A percentile compares a stretch with the other conserved stretches of the same genome.
These are phyloP conservation scores for Neofusicoccum parvum DNA, from an alignment of 2,329 filamentous ascomycete genomes.

Conservation along the genomic window DNA sequence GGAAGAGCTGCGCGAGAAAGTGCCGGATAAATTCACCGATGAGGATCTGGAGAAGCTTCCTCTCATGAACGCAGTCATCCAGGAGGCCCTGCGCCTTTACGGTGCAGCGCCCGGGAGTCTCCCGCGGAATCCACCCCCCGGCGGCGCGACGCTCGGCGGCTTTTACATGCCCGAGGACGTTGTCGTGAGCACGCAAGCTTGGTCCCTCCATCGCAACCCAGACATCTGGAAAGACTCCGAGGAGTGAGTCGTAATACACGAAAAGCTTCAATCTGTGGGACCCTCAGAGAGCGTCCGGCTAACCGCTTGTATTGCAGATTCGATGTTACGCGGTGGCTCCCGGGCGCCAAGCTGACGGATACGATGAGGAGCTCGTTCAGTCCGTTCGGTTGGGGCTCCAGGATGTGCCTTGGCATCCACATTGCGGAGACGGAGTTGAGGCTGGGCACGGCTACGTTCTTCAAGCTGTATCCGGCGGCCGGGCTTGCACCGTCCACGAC, in stretches of 20 bases:
- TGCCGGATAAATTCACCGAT: constrained; percentile 20
- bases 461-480: constrained; percentile 46
- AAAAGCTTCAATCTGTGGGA: too few relatives aligned
- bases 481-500: constrained; percentile 31
- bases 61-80: constrained; percentile 39
- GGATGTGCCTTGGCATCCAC: constrained; percentile 70
- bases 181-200: constrained; percentile 42
- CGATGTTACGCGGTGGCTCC: constrained; percentile 36
- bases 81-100: constrained; percentile 43
- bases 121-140: constrained; percentile 38
- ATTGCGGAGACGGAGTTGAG: constrained; percentile 63
- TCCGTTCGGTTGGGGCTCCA: constrained; percentile 68
- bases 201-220: constrained; percentile 40
- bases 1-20: constrained; percentile 24
- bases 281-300: too few relatives aligned
- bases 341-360: constrained; percentile 24
- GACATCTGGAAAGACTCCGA: background rate
- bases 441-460: constrained; percentile 55
- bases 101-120: constrained; percentile 38
- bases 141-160: constrained; percentile 35
- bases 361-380: constrained; percentile 60
- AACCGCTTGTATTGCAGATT: constrained; percentile 28
- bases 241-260: background rate
- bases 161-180: constrained; percentile 38
- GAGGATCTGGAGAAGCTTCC: constrained; percentile 35